Evolutionary conservation across 1,139 yeast genomes (phyloP).

Genomic region (Taphrina confusa): DNA sequence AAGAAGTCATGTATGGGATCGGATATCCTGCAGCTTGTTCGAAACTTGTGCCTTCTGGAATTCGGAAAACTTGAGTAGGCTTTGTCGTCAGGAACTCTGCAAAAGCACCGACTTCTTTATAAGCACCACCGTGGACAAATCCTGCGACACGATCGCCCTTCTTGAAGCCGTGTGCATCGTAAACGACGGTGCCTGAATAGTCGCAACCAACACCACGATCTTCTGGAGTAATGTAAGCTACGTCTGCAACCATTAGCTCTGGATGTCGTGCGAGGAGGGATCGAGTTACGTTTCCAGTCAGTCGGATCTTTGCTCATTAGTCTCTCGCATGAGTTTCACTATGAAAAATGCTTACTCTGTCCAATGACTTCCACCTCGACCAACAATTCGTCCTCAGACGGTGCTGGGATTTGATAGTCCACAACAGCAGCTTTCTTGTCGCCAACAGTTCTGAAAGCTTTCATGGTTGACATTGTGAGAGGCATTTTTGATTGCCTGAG

Average conservation of each 20-base stretch:
- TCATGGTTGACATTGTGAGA: constrained; percentile 14
- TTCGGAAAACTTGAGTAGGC: constrained; percentile 41
- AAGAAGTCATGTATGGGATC: constrained; percentile 38
- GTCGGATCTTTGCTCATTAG: constrained; percentile 13
- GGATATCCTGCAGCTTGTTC: constrained; percentile 40
- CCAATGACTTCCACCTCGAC: constrained; percentile 23
- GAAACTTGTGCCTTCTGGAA: constrained; percentile 37
- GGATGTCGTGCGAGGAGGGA: neutral
- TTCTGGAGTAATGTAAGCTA: constrained; percentile 14
- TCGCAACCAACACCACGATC: constrained; percentile 47
- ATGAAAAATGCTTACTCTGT: constrained; percentile 3
- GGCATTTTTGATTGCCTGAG: constrained; percentile 16
- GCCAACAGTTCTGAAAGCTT: constrained; percentile 13
- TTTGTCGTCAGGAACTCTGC: constrained; percentile 54
- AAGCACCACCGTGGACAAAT: constrained; percentile 48
- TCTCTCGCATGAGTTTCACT: too few species aligned
- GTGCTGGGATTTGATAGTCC: constrained; percentile 16
- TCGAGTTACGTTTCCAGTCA: constrained; percentile 27
- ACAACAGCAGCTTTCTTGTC: constrained; percentile 13
- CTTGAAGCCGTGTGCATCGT: constrained; percentile 45
- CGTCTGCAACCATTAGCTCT: neutral
- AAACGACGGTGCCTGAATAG: constrained; percentile 58
- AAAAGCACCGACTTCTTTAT: constrained; percentile 51
- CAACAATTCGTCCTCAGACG: constrained; percentile 14
- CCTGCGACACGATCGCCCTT: constrained; percentile 52